Percentiles rank a stretch among this genome's conserved stretches.
Evolutionary conservation across 2,329 filamentous ascomycete genomes (phyloP).

Genomic region (Pestalotiopsis sp.): DNA sequence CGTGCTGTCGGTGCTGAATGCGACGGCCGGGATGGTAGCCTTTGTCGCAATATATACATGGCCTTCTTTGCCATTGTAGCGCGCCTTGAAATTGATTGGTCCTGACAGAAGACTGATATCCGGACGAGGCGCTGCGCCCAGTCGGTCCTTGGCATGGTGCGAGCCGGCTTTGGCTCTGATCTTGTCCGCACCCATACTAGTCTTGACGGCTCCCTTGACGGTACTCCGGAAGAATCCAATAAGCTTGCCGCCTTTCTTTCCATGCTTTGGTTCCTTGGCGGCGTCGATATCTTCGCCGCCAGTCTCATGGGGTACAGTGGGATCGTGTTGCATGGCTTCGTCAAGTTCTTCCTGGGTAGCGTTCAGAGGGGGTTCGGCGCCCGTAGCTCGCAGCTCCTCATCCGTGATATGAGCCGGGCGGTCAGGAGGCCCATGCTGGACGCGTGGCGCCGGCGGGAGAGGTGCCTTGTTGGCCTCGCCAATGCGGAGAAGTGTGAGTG

Average conservation of each 20-base stretch:
- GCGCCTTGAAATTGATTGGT: conserved; percentile 75
- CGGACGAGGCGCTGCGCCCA: conserved; percentile 66
- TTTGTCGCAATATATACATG: conserved; percentile 71
- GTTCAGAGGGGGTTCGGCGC: conserved; percentile 52
- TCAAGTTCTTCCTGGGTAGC: conserved; percentile 69
- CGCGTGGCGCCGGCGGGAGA: conserved; percentile 60
- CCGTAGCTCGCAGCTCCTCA: conserved; percentile 52
- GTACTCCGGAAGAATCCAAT: conserved; percentile 70
- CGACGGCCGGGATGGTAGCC: conserved; percentile 69
- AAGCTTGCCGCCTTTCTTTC: conserved; percentile 47
- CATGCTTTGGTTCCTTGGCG: conserved; percentile 41
- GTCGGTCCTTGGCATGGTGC: conserved; percentile 66
- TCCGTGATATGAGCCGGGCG: conserved; percentile 43
- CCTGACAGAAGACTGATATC: conserved; percentile 55
- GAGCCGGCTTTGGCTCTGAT: conserved; percentile 67
- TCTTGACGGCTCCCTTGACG: conserved; percentile 73
- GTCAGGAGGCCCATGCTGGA: conserved; percentile 37
- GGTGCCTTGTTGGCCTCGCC: conserved; percentile 83
- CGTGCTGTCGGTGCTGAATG: conserved; percentile 62
- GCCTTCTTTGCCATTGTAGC: conserved; percentile 72
- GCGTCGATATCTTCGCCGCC: conserved; percentile 51
- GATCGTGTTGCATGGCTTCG: conserved; percentile 56
- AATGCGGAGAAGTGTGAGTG: conserved; percentile 78
- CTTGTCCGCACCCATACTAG: conserved; percentile 71
- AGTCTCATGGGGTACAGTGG: conserved; percentile 36